Percentiles rank a stretch among this genome's conserved stretches.
Conservation (phyloP, 305 asterid species). For the Fraxinus paxiana region DNA sequence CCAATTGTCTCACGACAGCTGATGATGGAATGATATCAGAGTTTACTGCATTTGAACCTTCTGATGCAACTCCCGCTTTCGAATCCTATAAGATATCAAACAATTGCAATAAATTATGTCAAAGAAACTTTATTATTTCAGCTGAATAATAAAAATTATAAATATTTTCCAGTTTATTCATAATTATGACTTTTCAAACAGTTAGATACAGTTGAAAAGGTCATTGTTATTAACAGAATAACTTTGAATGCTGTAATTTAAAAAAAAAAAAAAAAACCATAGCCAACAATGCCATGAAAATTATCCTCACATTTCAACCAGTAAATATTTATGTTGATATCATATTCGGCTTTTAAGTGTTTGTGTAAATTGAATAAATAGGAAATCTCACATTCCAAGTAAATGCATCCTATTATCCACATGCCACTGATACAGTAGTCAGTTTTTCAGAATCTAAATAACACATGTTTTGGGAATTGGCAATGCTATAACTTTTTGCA, state of each 20-base stretch:
- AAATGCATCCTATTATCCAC: background rate
- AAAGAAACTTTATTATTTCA: constrained; percentile 25
- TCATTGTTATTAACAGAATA: background rate
- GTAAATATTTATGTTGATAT: background rate
- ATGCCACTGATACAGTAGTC: background rate
- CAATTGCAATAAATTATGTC: constrained; percentile 17
- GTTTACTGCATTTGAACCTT: constrained; percentile 44
- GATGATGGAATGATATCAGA: constrained; percentile 64
- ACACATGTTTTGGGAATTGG: background rate
- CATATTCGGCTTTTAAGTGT: background rate
- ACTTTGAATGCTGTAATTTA: background rate
- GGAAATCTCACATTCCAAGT: background rate
- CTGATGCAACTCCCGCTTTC: constrained; percentile 38
- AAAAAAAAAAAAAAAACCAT: background rate
- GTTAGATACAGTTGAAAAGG: background rate
- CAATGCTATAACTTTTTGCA: background rate
- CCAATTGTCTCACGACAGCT: constrained; percentile 71
- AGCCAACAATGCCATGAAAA: constrained; percentile 20
- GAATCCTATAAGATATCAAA: constrained; percentile 48
- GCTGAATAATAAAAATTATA: constrained; percentile 10
- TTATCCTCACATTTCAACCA: background rate
- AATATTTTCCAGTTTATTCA: constrained; percentile 6
- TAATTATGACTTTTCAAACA: constrained; percentile 3
- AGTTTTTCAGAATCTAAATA: background rate
- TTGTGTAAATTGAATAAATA: background rate